Evolutionary conservation across 306 rosid genomes (phyloP).

Genomic region (Cucumis cinereus): DNA sequence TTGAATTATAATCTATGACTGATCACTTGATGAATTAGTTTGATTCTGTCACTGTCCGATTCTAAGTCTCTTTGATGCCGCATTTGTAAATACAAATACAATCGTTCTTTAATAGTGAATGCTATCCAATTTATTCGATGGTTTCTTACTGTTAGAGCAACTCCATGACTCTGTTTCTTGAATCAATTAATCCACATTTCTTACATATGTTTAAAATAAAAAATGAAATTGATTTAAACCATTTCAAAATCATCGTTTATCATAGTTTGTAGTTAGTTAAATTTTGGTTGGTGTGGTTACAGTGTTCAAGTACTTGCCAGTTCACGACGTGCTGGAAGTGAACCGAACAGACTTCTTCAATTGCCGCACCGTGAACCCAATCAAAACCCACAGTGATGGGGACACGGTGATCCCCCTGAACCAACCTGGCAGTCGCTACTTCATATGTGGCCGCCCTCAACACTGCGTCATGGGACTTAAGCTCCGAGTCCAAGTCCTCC

Average conservation of each 20-base stretch:
- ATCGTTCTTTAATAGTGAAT: neutral
- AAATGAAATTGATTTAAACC: too few relatives aligned
- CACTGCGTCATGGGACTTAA: constrained; percentile 66
- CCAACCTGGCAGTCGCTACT: constrained; percentile 38
- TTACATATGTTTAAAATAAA: too few relatives aligned
- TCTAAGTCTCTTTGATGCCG: neutral
- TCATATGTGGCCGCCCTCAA: constrained; percentile 56
- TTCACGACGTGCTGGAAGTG: constrained; percentile 64
- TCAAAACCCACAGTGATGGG: constrained; percentile 32
- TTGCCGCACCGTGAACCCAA: constrained; percentile 36
- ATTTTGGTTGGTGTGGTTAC: constrained; percentile 5
- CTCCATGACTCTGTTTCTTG: neutral
- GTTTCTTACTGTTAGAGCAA: neutral
- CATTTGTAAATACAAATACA: neutral
- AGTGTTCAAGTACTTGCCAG: constrained; percentile 69
- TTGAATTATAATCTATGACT: neutral
- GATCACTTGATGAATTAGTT: neutral
- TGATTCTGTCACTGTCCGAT: neutral
- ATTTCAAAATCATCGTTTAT: too few relatives aligned
- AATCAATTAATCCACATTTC: neutral
- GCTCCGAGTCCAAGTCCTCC: constrained; percentile 38
- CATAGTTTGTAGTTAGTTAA: too few relatives aligned
- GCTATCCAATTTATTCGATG: neutral
- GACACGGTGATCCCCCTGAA: constrained; percentile 44
- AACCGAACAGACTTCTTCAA: constrained; percentile 26